Conservation (phyloP, 495 filamentous ascomycete species). For the Oidiodendron maius region DNA sequence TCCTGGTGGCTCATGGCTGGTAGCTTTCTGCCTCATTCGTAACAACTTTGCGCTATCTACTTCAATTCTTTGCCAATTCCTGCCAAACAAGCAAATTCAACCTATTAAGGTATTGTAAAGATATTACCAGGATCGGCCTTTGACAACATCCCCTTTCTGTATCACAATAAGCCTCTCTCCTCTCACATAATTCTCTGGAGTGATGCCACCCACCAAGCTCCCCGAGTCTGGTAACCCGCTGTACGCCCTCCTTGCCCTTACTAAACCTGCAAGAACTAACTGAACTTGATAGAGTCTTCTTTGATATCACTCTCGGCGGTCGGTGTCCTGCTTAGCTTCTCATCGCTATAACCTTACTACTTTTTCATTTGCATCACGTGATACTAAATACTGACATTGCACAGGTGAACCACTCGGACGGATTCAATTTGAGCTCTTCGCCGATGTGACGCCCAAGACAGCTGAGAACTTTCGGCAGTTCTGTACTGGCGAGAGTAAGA, state of each 20-base stretch:
- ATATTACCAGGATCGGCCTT: background rate
- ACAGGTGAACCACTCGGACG: slow-evolving; percentile 85
- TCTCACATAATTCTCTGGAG: too few species aligned
- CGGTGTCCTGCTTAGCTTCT: background rate
- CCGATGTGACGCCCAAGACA: slow-evolving; percentile 74
- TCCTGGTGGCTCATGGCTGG: too few species aligned
- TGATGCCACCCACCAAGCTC: slow-evolving; percentile 46
- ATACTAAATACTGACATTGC: background rate
- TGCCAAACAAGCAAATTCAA: background rate
- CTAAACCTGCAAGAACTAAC: slow-evolving; percentile 7
- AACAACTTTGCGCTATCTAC: too few species aligned
- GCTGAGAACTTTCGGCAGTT: slow-evolving; percentile 97
- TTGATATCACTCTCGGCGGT: slow-evolving; percentile 91
- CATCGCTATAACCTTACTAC: background rate
- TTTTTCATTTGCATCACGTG: background rate
- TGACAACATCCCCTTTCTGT: background rate
- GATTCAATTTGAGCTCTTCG: slow-evolving; percentile 91
- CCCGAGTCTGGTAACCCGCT: slow-evolving; percentile 48
- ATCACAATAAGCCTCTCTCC: too few species aligned
- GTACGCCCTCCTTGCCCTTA: slow-evolving; percentile 29
- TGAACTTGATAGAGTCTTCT: slow-evolving; percentile 60
- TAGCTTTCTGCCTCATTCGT: too few species aligned
- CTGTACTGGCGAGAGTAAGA: slow-evolving; percentile 91
- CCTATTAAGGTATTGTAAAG: background rate
- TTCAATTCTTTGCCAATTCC: background rate